Conservation (phyloP, 2,329 filamentous ascomycete genomes). For the Fusarium multiceps region DNA sequence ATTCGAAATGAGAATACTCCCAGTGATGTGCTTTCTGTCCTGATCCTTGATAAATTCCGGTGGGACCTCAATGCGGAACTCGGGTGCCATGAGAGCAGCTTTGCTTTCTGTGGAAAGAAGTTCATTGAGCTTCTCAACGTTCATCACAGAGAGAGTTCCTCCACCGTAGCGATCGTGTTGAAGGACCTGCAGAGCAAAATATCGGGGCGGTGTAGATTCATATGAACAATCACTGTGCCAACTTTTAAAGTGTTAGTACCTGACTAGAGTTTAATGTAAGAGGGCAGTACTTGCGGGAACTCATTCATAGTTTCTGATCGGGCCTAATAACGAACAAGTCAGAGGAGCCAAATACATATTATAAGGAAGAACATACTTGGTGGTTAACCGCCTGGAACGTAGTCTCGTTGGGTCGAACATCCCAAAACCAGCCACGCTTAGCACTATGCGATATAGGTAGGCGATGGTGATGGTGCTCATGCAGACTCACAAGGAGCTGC, state of each 20-base stretch:
- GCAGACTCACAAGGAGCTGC: conserved; percentile 49
- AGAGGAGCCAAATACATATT: background rate
- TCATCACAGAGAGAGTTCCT: conserved; percentile 55
- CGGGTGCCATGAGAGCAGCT: conserved; percentile 39
- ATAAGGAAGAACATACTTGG: conserved; percentile 50
- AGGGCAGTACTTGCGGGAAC: conserved; percentile 45
- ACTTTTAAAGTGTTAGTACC: too few relatives aligned
- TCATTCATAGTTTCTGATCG: conserved; percentile 53
- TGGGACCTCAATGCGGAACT: conserved; percentile 50
- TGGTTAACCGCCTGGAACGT: conserved; percentile 47
- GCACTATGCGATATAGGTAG: conserved; percentile 57
- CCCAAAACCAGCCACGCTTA: conserved; percentile 58
- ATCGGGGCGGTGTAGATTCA: conserved; percentile 31
- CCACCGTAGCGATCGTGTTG: conserved; percentile 55
- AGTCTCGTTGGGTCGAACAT: conserved; percentile 50
- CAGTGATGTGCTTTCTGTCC: conserved; percentile 27
- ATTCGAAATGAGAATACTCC: conserved; percentile 37
- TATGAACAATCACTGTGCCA: conserved; percentile 57
- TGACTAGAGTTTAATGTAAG: too few relatives aligned
- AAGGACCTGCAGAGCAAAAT: conserved; percentile 57
- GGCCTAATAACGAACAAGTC: background rate
- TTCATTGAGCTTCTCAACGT: conserved; percentile 45
- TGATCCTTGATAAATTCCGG: conserved; percentile 51
- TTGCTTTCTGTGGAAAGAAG: conserved; percentile 43
- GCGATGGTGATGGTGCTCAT: conserved; percentile 49